phyloP scores from a whole-genome alignment of 2,329 filamentous ascomycete species.

The Kalmusia sp. region DNA sequence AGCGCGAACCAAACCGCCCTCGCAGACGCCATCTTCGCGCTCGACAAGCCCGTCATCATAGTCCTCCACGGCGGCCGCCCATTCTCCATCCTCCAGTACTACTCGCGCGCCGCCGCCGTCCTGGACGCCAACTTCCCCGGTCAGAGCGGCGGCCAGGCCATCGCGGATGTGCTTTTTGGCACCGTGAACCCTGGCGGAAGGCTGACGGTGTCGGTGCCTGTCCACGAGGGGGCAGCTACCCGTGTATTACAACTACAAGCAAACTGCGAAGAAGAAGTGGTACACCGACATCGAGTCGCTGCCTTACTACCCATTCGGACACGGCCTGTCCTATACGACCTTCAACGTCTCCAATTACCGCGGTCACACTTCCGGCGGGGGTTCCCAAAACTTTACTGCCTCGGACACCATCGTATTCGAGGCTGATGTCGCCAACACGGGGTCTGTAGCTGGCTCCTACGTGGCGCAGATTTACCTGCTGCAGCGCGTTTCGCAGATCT shows the following conservation, averaged over 20 bases:
- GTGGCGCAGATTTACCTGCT: conserved; percentile 53
- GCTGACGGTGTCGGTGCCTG: conserved; percentile 72
- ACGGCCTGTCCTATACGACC: conserved; percentile 70
- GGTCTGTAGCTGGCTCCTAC: conserved; percentile 44
- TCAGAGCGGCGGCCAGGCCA: conserved; percentile 78
- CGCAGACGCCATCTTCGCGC: conserved; percentile 45
- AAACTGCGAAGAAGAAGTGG: conserved; percentile 66
- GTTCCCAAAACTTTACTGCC: conserved; percentile 29
- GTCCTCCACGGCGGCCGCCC: conserved; percentile 53
- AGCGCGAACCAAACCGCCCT: conserved; percentile 48
- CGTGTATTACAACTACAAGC: conserved; percentile 67
- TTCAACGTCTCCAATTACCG: conserved; percentile 52
- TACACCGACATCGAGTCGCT: conserved; percentile 58
- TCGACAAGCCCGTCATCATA: conserved; percentile 52
- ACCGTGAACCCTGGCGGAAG: conserved; percentile 74
- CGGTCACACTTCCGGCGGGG: conserved; percentile 28
- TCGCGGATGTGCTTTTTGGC: conserved; percentile 76
- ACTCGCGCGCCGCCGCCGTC: conserved; percentile 49
- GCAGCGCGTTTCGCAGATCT: conserved; percentile 48
- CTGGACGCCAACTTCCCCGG: conserved; percentile 57
- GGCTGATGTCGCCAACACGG: conserved; percentile 44
- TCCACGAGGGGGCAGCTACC: conserved; percentile 64
- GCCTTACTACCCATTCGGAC: conserved; percentile 66
- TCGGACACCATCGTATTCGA: conserved; percentile 46
- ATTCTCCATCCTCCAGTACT: conserved; percentile 50